Evolutionary conservation across 805 yeast genomes (phyloP), one percentile per base, ranked within the genome.

Genomic region (Lipomyces spencermartinsiae): DNA sequence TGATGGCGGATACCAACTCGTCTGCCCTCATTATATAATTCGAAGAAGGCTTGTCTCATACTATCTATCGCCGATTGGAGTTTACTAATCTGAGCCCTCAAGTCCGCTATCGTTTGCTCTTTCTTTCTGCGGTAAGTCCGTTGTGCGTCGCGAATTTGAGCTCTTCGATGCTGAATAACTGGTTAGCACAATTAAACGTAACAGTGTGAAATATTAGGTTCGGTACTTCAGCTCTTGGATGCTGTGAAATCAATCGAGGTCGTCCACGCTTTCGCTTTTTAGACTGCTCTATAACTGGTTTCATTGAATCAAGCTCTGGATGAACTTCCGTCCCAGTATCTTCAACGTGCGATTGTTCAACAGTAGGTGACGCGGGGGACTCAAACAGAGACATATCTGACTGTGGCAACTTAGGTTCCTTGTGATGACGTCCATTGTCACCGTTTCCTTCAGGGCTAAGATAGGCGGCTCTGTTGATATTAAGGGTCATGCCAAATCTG

Each of bases 81-180:
- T 2, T n/a, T 29, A 4, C 31, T 46, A 16, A 63, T 62, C n/a
- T 62, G 66, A 5, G 59, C 31, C 39, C 53, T 58, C 34, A 63
- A 58, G 49, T 54, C 63, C 12, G 14, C 35, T n/a, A 63, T 63
- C 5, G 62, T 59, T 34, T 34, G 59, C 49, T 63, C 66, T 53
- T 63, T 63, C 59, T 58, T 63, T 25, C 58, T 59, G 31, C 66
- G 59, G 49, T 63, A 63, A 2, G 66, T 63, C 25, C 66, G 62
- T 56, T 63, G 66, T 7, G 66, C 66, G n/a, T 63, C 66, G 51
- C 66, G 66, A 34, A 63, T 58, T 31, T 63, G 66, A 9, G 66
- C 66, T 14, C 66, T 53, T 6, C 66, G 62, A 6, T 59, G 59
- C 63, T 63, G 49, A 14, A 39, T 39, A 14, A 14, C 4, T 2